Evolutionary conservation across 345 rosid genomes (phyloP), one percentile per base, ranked within the genome.

Genomic region (Euclidium syriacum): DNA sequence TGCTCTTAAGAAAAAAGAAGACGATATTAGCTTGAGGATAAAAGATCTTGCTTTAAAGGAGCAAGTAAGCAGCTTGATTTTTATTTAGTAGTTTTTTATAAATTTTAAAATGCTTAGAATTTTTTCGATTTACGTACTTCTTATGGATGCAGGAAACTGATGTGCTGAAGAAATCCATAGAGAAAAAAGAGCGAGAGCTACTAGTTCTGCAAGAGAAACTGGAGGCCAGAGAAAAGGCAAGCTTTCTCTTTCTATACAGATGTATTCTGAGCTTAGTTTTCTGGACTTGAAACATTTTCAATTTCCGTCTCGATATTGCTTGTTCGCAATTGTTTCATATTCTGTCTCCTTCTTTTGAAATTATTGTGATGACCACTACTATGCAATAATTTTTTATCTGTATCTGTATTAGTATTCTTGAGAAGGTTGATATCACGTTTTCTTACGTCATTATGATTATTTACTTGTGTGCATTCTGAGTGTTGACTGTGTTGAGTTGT

Each of bases 191-290:
- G 70, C 75, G 56, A 64, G 87, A 94, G 67, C 67, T 94, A 32
- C 68, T 43, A 62, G 73, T 51, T 18, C 33, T 81, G 22, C 95
- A 94, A 77, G 96, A 87, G 70, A 85, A 80, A 71, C 84, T 94
- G 32, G 77, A 81, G 70, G 86, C 78, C 46, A 80, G 99, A 79
- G 96, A 94, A 73, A 85, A 75, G 76, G 97, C 83, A 76, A 74
- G 83, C 41, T 9, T 15, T 39, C 19, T 58, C 42, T n/a, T n/a
- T n/a, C n/a, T n/a, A n/a, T n/a, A n/a, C n/a, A n/a, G n/a, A n/a
- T n/a, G n/a, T n/a, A n/a, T n/a, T 57, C 50, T 29, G 34, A 30
- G 9, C 25, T 43, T 15, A 8, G 41, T 42, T 17, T 9, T 32
- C 34, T 33, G 25, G 51, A 43, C 20, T 52, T 12, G 12, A 22